Base-by-base conservation (phyloP, 257 asterid genomes). In the Buddleja alternifolia region DNA sequence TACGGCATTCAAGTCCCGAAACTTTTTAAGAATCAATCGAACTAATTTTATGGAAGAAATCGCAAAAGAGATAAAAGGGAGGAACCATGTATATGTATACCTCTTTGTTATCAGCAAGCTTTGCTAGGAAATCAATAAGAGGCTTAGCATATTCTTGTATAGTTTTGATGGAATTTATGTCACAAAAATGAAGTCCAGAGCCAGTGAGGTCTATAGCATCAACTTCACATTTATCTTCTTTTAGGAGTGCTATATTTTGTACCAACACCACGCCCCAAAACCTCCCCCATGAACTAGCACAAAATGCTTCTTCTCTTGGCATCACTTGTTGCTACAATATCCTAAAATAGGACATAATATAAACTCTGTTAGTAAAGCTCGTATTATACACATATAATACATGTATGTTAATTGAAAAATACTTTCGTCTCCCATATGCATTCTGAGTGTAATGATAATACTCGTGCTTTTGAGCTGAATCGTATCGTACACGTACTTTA, bases 241-340 rank as follows among this genome's bases (percentile, higher is more conserved):
- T 82, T n/a, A 85, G 65, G 14, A 82, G 84, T 60, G 91, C 83
- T 57, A 83, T 85, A 83, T 78, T 66, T 85, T 85, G 84, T 85
- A 85, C 91, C 91, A 85, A 76, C 91, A 85, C 91, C 91, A 85
- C 47, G 91, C 88, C 19, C 91, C 91, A 65, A 82, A 85, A 8
- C 91, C 91, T 70, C 88, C 91, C 10, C 91, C 88, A 78, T 85
- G 91, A 72, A 85, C 88, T 16, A 85, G 80, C 25, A 85, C 85
- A 80, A 78, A 82, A 71, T 85, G 88, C 75, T 80, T 69, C 53
- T n/a, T 50, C 8, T 75, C 79, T 62, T 55, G 19, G 4, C 29
- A 70, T 56, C 73, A 78, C 41, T 69, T 41, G 36, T 53, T 62
- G 39, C 12, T 47, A 54, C 51, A 17, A 41, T 53, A 17, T 61